Base-by-base conservation (phyloP, 345 rosid species). In the Cardamine resedifolia region DNA sequence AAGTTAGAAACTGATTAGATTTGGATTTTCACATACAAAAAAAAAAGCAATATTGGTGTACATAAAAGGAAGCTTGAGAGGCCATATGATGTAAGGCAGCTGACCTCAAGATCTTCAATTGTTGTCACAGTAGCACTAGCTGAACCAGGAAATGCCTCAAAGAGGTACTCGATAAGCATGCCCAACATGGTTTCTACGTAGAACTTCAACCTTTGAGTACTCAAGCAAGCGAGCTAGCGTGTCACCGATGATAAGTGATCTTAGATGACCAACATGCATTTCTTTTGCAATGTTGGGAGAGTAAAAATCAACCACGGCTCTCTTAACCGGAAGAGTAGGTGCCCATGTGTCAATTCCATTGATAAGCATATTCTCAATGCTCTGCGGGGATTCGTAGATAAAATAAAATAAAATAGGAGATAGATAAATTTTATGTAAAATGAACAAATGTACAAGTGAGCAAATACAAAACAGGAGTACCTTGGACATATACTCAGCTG, bases 161-260 rank as follows among this genome's bases (percentile, higher is more conserved):
- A 91, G 62, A 91, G 91, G 77, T 75, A 85, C 70, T 91, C 96
- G 69, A 91, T 91, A 74, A 89, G 64, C 97, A 91, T 91, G 12
- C 97, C 96, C 98, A 79, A 92, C 96, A 85, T 92, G 98, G 83
- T 92, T 92, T 53, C 96, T 81, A 6, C 98, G 86, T 45, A 92
- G 87, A 71, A 92, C 98, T 55, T 87, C 87, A 71, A 87, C 93
- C 3, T 87, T 82, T 3, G 98, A 90, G 79, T 80, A 92, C 71
- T 92, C 96, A 71, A 92, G 93, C 91, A 92, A 80, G 18, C 96
- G 90, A n/a, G 98, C 90, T 55, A 90, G 55, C 1, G 98, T 86
- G 77, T 90, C 98, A 45, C 98, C 98, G 45, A 92, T 87, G 61
- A 92, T 92, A 20, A 96, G 88, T 45, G 98, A 92, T 68, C 96